Conservation (phyloP, 129 eudicot species). For the Flaveria brownii region DNA sequence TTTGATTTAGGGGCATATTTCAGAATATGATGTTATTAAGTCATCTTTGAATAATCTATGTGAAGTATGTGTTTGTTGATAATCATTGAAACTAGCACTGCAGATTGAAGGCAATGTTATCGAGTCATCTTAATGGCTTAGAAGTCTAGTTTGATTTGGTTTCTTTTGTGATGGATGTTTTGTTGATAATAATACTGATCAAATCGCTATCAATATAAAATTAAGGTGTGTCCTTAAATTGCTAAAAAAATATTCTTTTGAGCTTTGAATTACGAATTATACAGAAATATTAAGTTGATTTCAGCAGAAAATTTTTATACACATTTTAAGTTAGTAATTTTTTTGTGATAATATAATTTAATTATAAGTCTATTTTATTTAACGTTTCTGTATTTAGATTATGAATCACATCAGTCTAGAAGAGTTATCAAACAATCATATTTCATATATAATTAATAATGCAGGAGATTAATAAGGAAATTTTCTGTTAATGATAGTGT, state of each 20-base stretch:
- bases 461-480: not conserved
- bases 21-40: too few species aligned
- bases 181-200: too few species aligned
- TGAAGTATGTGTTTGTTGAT: too few species aligned
- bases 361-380: not conserved
- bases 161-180: too few species aligned
- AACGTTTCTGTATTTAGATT: not conserved
- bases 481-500: not conserved
- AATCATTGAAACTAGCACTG: too few species aligned
- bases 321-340: not conserved
- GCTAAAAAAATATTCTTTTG: not conserved
- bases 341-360: not conserved
- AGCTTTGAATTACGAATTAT: not conserved
- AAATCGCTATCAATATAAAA: too few species aligned
- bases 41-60: too few species aligned
- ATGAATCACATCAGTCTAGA: not conserved
- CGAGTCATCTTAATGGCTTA: too few species aligned
- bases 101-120: too few species aligned
- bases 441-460: not conserved
- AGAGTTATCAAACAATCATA: not conserved
- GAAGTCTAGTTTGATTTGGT: too few species aligned
- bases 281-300: not conserved
- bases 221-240: not conserved
- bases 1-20: too few species aligned
- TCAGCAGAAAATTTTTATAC: not conserved